Evolutionary conservation across 805 yeast genomes (phyloP), one percentile per base, ranked within the genome.

Genomic region (Wickerhamomyces bovis): DNA sequence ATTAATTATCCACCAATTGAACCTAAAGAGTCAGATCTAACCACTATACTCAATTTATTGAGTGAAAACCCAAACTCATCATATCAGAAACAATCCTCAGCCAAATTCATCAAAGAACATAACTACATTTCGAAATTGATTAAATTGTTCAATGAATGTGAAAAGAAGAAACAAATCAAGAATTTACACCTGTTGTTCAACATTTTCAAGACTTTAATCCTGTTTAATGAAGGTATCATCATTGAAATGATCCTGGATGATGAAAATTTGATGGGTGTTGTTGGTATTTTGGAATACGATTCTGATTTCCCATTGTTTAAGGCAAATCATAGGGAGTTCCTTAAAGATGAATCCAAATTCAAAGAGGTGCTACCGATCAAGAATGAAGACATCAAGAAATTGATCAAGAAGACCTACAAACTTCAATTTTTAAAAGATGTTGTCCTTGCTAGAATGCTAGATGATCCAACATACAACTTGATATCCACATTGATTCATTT

Each of bases 241-340:
- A 62, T 83, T 41, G 88, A 83, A 45, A 55, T 69, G n/a, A 69
- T 85, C 49, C 66, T 81, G 3, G 72, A 71, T 13, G 84, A 80
- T 50, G 72, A 71, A 8, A 57, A 70, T 38, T 71, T 83, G 41
- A 58, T 71, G 56, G 85, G 85, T 1, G 67, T 88, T 4, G 76
- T 83, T 12, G 96, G 96, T 1, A 84, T 89, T 12, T 66, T 92
- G 41, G 99, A 94, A 63, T 85, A 89, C 63, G 97, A 94, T 62
- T 85, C 94, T 0, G 95, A 87, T 47, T 88, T 77, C 57, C 96
- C 97, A 1, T 72, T 73, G 13, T 73, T 75, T 53, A 89, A 88
- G 63, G 88, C 96, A 4, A 84, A 87, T 55, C 88, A 87, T 66
- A 70, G 97, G 44, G 78, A 78, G 20, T 84, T 77, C 58, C 62